These are phyloP conservation scores for Ogataea angusta DNA, from an alignment of 805 yeast genomes.

Conservation along the genomic window DNA sequence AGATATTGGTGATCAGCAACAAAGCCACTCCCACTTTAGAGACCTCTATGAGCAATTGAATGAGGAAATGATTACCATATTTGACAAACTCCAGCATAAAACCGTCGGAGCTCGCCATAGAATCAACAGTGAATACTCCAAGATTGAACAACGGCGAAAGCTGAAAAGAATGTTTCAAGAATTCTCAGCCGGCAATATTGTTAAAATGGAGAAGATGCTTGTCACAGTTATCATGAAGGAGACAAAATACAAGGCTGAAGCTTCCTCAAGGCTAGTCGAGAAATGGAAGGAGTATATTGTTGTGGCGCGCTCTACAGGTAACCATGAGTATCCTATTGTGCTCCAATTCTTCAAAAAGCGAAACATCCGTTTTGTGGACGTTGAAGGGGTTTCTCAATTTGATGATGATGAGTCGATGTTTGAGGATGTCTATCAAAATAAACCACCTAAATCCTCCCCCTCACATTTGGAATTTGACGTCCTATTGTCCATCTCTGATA, in stretches of 20 bases:
- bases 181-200: conserved; percentile 55
- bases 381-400: conserved; percentile 7
- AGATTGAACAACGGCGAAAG: conserved; percentile 21
- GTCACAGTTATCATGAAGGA: conserved; percentile 47
- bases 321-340: conserved; percentile 47
- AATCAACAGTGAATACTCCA: conserved; percentile 15
- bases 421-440: conserved; percentile 9
- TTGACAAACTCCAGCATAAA: conserved; percentile 22
- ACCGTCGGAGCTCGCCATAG: conserved; percentile 24
- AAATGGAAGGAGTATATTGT: conserved; percentile 80
- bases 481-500: conserved; percentile 20
- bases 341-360: conserved; percentile 60
- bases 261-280: conserved; percentile 56
- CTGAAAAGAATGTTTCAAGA: conserved; percentile 30
- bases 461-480: conserved; percentile 20
- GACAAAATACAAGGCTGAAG: conserved; percentile 29
- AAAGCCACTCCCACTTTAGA: conserved; percentile 10
- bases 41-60: conserved; percentile 16
- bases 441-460: not conserved
- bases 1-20: not conserved
- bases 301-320: conserved; percentile 63
- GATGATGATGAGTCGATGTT: conserved; percentile 10
- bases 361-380: conserved; percentile 30
- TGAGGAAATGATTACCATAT: conserved; percentile 17
- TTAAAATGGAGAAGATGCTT: conserved; percentile 65